Conservation (phyloP, 169 alveolate species). For the Sarcocystis neurona region DNA sequence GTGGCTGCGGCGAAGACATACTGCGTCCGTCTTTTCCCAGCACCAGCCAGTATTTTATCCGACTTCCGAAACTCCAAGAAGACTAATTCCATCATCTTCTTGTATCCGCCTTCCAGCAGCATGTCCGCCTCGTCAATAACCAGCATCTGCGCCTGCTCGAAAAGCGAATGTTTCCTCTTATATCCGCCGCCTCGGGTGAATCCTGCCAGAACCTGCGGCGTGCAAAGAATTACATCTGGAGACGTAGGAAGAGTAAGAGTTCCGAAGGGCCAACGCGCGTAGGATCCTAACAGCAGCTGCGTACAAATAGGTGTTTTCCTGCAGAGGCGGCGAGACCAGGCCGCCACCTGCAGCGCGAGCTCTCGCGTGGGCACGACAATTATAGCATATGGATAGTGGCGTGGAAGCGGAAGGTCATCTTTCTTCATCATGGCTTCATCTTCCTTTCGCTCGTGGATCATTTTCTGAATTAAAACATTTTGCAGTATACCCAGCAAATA, state of each 20-base stretch:
- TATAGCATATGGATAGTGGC: conserved; percentile 39
- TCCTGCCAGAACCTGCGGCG: conserved; percentile 24
- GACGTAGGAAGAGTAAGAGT: conserved; percentile 12
- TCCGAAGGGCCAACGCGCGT: conserved; percentile 46
- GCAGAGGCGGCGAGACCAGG: conserved; percentile 40
- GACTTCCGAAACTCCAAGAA: conserved; percentile 31
- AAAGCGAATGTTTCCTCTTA: background rate
- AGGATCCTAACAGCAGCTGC: conserved; percentile 44
- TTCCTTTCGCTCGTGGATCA: conserved; percentile 1
- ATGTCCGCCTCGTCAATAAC: conserved; percentile 55
- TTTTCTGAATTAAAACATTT: conserved; percentile 13
- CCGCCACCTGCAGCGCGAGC: conserved; percentile 48
- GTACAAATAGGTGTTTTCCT: conserved; percentile 25
- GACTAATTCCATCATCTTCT: background rate
- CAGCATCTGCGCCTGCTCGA: conserved; percentile 13
- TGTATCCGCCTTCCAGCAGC: conserved; percentile 58
- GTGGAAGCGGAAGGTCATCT: background rate
- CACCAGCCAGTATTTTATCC: background rate
- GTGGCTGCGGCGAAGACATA: conserved; percentile 51
- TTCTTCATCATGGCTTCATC: conserved; percentile 32
- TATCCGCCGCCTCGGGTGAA: conserved; percentile 9
- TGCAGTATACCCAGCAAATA: background rate
- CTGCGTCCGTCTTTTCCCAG: conserved; percentile 17
- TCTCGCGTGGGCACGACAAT: conserved; percentile 37
- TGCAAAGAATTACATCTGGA: conserved; percentile 30